These are phyloP conservation scores for Botrytis hyacinthi DNA, from an alignment of 2,329 filamentous ascomycete species.

Conservation along the genomic window DNA sequence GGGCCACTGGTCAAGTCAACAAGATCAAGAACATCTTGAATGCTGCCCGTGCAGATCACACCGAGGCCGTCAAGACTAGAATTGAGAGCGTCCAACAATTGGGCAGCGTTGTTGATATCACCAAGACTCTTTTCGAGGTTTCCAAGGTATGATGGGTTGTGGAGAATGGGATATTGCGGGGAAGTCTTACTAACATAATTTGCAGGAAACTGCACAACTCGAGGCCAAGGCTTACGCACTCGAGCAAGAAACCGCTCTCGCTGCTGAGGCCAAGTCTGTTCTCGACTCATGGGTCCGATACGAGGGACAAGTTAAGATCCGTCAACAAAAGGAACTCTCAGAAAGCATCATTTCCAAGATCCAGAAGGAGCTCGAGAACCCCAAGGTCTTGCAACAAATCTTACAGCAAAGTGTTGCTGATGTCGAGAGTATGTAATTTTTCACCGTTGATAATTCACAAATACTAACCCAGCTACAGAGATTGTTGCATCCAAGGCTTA, in stretches of 20 bases:
- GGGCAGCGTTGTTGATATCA: conserved; percentile 89
- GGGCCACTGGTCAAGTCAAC: conserved; percentile 83
- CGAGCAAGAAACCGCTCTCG: conserved; percentile 91
- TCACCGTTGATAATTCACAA: not conserved
- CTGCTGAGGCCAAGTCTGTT: conserved; percentile 88
- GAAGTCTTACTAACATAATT: conserved; percentile 20
- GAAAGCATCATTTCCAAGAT: conserved; percentile 95
- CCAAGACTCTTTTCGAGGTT: conserved; percentile 94
- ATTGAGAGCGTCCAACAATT: conserved; percentile 95
- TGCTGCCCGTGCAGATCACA: conserved; percentile 90
- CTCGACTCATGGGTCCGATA: conserved; percentile 99
- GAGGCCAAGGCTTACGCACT: conserved; percentile 96
- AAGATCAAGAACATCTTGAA: conserved; percentile 97
- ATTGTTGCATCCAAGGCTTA: conserved; percentile 63
- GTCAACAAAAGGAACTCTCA: conserved; percentile 95
- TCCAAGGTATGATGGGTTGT: conserved; percentile 73
- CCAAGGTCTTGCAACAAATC: conserved; percentile 95
- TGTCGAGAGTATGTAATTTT: conserved; percentile 77
- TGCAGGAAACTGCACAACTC: conserved; percentile 82
- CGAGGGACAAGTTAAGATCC: conserved; percentile 97
- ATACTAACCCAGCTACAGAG: conserved; percentile 48
- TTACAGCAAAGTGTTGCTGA: conserved; percentile 94
- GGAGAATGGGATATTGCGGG: not conserved
- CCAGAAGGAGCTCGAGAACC: conserved; percentile 97
- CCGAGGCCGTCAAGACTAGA: conserved; percentile 87